Evolutionary conservation across 345 rosid species (phyloP).

Genomic region (Abelmoschus esculentus): DNA sequence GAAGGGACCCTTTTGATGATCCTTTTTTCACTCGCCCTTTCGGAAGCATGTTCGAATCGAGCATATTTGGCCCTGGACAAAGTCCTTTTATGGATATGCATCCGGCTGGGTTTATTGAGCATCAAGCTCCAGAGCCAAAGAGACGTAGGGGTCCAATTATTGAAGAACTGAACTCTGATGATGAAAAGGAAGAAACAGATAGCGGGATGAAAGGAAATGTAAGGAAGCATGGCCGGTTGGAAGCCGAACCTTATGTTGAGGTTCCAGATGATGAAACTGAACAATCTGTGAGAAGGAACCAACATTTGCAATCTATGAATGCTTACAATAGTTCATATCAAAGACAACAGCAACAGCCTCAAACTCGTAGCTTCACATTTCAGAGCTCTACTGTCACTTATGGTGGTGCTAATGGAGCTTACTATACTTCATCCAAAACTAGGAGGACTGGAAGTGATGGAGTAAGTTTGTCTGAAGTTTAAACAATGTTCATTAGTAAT

Average conservation of each 20-base stretch:
- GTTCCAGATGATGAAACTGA: constrained; percentile 33
- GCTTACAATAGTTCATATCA: constrained; percentile 27
- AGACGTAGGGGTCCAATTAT: constrained; percentile 65
- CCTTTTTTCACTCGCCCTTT: neutral
- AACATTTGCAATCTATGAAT: constrained; percentile 34
- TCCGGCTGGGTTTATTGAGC: constrained; percentile 27
- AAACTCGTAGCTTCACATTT: constrained; percentile 42
- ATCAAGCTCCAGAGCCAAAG: constrained; percentile 44
- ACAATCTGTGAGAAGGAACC: constrained; percentile 51
- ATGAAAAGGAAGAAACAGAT: constrained; percentile 45
- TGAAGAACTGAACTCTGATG: constrained; percentile 65
- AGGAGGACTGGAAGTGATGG: constrained; percentile 89
- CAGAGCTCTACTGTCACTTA: constrained; percentile 66
- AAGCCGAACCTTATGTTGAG: constrained; percentile 32
- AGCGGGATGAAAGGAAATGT: constrained; percentile 32
- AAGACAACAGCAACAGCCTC: constrained; percentile 40
- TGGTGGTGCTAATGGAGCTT: constrained; percentile 67
- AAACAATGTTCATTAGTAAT: neutral
- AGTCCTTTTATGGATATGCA: neutral
- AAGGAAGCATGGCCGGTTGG: constrained; percentile 63
- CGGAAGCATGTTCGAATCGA: constrained; percentile 1
- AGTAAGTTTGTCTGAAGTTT: constrained; percentile 31
- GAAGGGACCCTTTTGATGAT: constrained; percentile 6
- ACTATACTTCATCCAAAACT: constrained; percentile 63
- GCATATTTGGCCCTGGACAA: neutral